These are phyloP conservation scores for Casuarina equisetifolia DNA, from an alignment of 306 rosid species.

Conservation along the genomic window DNA sequence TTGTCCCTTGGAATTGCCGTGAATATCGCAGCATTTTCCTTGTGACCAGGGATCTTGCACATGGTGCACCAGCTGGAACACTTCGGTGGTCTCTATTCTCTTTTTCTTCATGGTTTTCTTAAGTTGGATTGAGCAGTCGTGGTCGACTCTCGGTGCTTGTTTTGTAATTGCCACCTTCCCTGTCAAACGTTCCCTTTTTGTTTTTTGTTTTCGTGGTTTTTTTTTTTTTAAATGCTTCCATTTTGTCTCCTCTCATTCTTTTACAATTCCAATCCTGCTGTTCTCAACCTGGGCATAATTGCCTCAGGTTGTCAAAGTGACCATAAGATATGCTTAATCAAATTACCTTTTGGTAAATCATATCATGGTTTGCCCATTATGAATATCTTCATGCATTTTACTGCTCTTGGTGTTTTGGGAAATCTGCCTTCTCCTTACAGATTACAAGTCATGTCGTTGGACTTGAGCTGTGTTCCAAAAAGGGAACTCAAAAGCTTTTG, in stretches of 20 bases:
- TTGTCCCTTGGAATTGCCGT: conserved; percentile 31
- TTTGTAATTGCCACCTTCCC: neutral
- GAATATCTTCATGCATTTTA: no score
- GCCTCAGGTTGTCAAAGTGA: no score
- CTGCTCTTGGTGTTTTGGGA: no score
- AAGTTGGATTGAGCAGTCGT: conserved; percentile 18
- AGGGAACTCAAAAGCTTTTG: no score
- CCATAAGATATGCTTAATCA: no score
- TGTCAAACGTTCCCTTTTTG: neutral
- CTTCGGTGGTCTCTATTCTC: conserved; percentile 8
- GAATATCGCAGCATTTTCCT: conserved; percentile 3
- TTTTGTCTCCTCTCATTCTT: neutral
- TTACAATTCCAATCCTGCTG: no score
- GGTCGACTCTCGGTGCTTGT: conserved; percentile 4
- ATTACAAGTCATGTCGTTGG: no score
- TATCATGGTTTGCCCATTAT: no score
- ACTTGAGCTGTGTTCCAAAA: no score
- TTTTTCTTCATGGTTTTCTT: conserved; percentile 13
- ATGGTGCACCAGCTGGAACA: neutral
- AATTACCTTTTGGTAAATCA: no score
- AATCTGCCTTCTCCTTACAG: no score
- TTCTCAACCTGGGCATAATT: no score
- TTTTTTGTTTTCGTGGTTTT: neutral
- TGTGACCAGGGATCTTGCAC: neutral
- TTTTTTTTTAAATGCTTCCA: neutral